These are phyloP conservation scores for Paxillus rubicundulus DNA, from an alignment of 768 basidiomycete species.

Conservation along the genomic window DNA sequence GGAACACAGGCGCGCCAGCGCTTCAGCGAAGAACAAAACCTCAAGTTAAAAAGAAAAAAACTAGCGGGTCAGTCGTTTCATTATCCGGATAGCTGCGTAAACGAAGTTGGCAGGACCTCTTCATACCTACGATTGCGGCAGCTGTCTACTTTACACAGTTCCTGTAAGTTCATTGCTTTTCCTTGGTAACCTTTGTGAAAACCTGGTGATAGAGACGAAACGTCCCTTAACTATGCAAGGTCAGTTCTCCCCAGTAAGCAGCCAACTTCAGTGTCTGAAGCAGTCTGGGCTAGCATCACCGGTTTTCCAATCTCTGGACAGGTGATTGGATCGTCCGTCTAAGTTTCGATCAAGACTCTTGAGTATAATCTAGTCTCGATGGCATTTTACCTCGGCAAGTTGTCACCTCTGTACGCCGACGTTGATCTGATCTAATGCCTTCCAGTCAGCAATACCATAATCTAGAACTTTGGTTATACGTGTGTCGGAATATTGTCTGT, in stretches of 20 bases:
- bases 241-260: conserved; percentile 3
- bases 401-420: background rate
- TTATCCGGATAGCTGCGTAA: background rate
- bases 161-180: conserved; percentile 13
- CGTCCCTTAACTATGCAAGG: conserved; percentile 41
- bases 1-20: conserved; percentile 45
- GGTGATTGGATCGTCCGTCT: background rate
- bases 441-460: conserved; percentile 21
- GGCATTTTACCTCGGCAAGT: conserved; percentile 55
- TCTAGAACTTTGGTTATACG: conserved; percentile 23
- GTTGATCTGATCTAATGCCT: background rate
- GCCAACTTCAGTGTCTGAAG: background rate
- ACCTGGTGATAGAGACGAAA: conserved; percentile 35
- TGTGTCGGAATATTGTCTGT: background rate
- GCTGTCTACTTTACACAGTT: conserved; percentile 44
- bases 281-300: conserved; percentile 30
- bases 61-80: conserved; percentile 39
- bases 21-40: conserved; percentile 61
- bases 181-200: background rate
- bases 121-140: conserved; percentile 39
- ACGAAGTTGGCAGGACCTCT: conserved; percentile 25
- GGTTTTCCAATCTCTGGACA: conserved; percentile 14
- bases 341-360: background rate
- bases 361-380: conserved; percentile 59
- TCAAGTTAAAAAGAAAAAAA: conserved; percentile 54